Evolutionary conservation across 2,329 filamentous ascomycete species (phyloP).

Genomic region (Chaetomiaceae sp.): DNA sequence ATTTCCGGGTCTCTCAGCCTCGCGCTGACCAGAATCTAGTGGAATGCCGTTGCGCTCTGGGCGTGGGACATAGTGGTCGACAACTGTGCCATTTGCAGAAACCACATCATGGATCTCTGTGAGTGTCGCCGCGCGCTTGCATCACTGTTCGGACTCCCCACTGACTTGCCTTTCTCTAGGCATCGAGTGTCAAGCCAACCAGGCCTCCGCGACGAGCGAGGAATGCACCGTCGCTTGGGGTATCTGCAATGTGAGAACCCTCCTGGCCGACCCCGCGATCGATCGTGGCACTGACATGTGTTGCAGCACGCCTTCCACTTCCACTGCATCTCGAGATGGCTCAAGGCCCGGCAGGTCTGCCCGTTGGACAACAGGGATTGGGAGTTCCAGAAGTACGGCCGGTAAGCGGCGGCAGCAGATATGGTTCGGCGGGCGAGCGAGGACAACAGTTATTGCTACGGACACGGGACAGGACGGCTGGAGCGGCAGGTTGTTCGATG

Average conservation of each 20-base stretch:
- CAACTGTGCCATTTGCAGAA: slow-evolving; percentile 98
- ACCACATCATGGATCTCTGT: slow-evolving; percentile 99
- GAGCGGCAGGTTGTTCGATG: not conserved
- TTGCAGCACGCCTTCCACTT: slow-evolving; percentile 96
- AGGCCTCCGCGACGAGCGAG: slow-evolving; percentile 93
- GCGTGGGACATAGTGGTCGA: slow-evolving; percentile 99
- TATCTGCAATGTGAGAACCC: slow-evolving; percentile 87
- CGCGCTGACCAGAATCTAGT: slow-evolving; percentile 49
- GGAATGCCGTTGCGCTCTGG: slow-evolving; percentile 98
- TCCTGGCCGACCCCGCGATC: slow-evolving; percentile 35
- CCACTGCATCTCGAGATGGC: slow-evolving; percentile 98
- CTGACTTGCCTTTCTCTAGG: slow-evolving; percentile 44
- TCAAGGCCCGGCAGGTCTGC: slow-evolving; percentile 98
- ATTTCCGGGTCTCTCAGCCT: not conserved
- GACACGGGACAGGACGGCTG: not conserved
- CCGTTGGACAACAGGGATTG: slow-evolving; percentile 97
- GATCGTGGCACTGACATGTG: slow-evolving; percentile 12
- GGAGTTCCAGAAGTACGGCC: slow-evolving; percentile 99
- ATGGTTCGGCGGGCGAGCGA: not conserved
- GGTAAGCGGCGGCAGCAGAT: slow-evolving; percentile 34
- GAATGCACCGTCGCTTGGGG: slow-evolving; percentile 99
- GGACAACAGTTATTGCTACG: not conserved
- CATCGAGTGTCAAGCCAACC: slow-evolving; percentile 98
- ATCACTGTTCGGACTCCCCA: not conserved
- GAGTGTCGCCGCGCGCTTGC: slow-evolving; percentile 31